Evolutionary conservation across 257 asterid genomes (phyloP).

Genomic region (Rauvolfia tetraphylla): DNA sequence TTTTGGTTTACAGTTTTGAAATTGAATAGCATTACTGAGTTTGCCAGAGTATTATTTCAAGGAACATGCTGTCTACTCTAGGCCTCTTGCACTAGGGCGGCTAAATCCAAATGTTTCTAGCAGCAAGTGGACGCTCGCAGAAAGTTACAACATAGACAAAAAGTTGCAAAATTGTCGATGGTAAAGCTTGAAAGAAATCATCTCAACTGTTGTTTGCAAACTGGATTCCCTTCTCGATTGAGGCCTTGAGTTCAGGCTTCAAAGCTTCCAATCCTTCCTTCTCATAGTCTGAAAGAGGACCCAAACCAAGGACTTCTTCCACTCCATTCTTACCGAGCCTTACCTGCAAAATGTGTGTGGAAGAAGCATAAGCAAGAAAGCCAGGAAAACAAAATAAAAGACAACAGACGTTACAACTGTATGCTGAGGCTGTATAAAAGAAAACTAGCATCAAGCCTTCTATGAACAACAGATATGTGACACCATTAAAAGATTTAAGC

Average conservation of each 20-base stretch:
- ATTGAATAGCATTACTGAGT: not conserved
- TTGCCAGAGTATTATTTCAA: slow-evolving; percentile 14
- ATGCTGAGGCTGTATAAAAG: not conserved
- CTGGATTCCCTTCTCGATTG: slow-evolving; percentile 71
- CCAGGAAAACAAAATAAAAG: too few species aligned
- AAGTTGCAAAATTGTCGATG: slow-evolving; percentile 27
- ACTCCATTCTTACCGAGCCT: slow-evolving; percentile 80
- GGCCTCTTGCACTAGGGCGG: not conserved
- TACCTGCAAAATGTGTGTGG: slow-evolving; percentile 50
- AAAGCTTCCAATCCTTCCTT: slow-evolving; percentile 73
- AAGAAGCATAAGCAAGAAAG: not conserved
- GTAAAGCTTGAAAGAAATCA: not conserved
- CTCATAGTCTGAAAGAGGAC: slow-evolving; percentile 56
- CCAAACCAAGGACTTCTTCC: slow-evolving; percentile 70
- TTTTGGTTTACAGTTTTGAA: not conserved
- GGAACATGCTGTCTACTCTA: slow-evolving; percentile 3
- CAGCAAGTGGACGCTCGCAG: not conserved
- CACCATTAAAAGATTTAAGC: too few species aligned
- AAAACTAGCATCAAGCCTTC: too few species aligned
- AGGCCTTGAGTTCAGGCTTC: slow-evolving; percentile 53
- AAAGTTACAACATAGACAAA: not conserved
- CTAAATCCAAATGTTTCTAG: not conserved
- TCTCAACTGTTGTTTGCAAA: slow-evolving; percentile 45
- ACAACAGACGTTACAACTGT: not conserved
- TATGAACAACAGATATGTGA: too few species aligned